Base-by-base conservation (phyloP, 2,329 filamentous ascomycete species). In the Nigrospora osmanthi region DNA sequence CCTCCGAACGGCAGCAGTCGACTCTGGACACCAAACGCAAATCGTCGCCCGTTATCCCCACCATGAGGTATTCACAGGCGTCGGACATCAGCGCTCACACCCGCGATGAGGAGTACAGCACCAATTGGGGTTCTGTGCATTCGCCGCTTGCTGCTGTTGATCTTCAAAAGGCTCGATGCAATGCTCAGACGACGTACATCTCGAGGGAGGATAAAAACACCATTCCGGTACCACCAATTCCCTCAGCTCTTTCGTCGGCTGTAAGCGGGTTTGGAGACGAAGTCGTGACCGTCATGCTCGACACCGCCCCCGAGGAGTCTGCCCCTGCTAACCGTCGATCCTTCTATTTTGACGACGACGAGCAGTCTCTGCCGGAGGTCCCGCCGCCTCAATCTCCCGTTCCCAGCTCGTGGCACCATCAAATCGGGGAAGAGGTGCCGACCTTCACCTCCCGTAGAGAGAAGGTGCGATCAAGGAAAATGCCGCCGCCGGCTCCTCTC, bases 401-500 rank as follows among this genome's bases (percentile, higher is more conserved):
- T 0, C 38, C 38, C n/a, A 44, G 49, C 23, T 45, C 49, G 35
- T 82, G 78, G 70, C 76, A 83, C 56, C 69, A 66, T 33, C 75
- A 79, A 3, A 64, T 83, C 40, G 80, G 80, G 19, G 76, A 83
- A 38, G 65, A 73, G 17, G 74, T 74, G 44, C 76, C 76, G 17
- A 72, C 75, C 2, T 84, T 84, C 53, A 81, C 80, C 1, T 68
- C 69, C 33, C 70, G 78, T 47, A 70, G 68, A 53, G 61, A 67
- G 34, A 67, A 63, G 44, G 59, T 56, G 6, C 67, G 65, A 35
- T 67, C 67, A 16, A 70, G 76, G 46, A 77, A 75, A 52, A 72
- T 74, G 60, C 70, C 75, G 12, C 77, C 76, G 7, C 80, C 80
- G 2, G 67, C 72, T 14, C 78, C 79, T 3, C 61, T 84, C 16